phyloP scores from a whole-genome alignment of 257 asterid species.

The Nicotiana attenuata region DNA sequence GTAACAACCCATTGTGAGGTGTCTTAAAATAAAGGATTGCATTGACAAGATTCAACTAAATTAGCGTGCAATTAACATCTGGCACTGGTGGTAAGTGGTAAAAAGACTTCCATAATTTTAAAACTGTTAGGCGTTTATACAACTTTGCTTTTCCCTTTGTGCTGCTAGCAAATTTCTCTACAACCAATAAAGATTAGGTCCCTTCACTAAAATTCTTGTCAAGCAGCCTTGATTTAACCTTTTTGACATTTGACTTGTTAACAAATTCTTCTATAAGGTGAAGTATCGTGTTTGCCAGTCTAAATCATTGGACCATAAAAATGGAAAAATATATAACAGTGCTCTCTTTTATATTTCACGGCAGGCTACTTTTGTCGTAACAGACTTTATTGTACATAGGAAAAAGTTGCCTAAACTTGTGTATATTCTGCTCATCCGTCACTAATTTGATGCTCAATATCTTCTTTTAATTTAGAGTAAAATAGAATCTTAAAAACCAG shows the following conservation, averaged over 20 bases:
- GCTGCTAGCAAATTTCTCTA: not conserved
- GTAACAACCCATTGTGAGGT: conserved; percentile 12
- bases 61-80: not conserved
- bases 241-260: not conserved
- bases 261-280: not conserved
- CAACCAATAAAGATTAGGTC: not conserved
- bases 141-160: not conserved
- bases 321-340: not conserved
- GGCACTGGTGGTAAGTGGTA: not conserved
- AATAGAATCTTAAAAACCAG: not conserved
- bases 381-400: not conserved
- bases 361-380: not conserved
- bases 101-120: not conserved
- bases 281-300: not conserved
- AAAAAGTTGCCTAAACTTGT: not conserved
- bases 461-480: not conserved
- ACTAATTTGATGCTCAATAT: not conserved
- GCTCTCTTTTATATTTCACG: too few relatives aligned
- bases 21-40: not conserved
- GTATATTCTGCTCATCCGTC: not conserved
- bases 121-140: not conserved
- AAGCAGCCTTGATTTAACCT: not conserved
- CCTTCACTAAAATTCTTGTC: not conserved
- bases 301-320: not conserved
- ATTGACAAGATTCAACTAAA: not conserved